Conservation (phyloP, 202 grass and related monocot species). For the Brachypodium distachyon region DNA sequence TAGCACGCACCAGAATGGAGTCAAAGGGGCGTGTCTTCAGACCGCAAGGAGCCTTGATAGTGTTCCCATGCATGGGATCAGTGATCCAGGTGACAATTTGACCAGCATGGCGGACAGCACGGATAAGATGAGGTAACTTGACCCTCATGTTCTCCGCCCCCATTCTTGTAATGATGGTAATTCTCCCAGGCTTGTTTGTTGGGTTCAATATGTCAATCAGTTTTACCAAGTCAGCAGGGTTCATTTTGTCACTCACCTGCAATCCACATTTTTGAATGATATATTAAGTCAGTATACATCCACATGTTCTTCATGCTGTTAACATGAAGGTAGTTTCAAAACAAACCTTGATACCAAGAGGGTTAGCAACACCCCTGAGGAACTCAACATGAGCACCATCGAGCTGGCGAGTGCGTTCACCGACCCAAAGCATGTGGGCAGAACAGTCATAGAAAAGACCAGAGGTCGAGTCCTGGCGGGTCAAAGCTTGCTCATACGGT, state of each 20-base stretch:
- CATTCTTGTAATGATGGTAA: conserved; percentile 62
- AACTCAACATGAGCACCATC: conserved; percentile 66
- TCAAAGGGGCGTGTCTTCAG: conserved; percentile 74
- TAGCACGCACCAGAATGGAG: conserved; percentile 42
- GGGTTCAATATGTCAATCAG: conserved; percentile 64
- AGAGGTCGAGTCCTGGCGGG: conserved; percentile 55
- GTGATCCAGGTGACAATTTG: conserved; percentile 61
- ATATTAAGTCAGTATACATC: neutral
- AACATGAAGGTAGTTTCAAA: neutral
- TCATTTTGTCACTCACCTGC: conserved; percentile 65
- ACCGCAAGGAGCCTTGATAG: conserved; percentile 61
- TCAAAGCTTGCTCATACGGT: conserved; percentile 62
- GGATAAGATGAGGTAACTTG: conserved; percentile 61
- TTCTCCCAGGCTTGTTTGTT: conserved; percentile 55
- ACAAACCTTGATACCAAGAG: conserved; percentile 56
- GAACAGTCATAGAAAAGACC: conserved; percentile 59
- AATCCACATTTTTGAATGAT: neutral
- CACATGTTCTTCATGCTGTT: neutral
- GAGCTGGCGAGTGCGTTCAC: conserved; percentile 57
- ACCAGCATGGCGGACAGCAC: conserved; percentile 39
- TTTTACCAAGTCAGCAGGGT: conserved; percentile 47
- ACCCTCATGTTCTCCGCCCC: conserved; percentile 59
- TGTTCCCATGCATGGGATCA: conserved; percentile 71
- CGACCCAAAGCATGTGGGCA: conserved; percentile 75
- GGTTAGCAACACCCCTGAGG: conserved; percentile 60